Conservation (phyloP, 1,139 yeast genomes). For the Yamadazyma dushanensis region DNA sequence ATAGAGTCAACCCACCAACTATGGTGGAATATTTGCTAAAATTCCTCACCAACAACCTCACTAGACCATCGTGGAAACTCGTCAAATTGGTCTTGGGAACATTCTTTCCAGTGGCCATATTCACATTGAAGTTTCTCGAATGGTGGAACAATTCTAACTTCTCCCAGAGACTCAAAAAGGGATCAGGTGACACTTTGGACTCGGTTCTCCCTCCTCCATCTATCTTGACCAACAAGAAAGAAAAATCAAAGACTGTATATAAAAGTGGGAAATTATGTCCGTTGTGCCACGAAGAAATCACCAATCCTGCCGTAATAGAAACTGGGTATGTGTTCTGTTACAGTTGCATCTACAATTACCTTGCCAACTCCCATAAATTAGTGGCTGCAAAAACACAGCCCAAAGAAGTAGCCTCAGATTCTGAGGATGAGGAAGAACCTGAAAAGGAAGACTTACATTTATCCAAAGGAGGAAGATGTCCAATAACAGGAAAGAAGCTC, state of each 20-base stretch:
- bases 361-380: conserved; percentile 48
- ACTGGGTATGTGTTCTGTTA: conserved; percentile 92
- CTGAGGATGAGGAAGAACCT: conserved; percentile 18
- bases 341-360: conserved; percentile 73
- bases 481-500: conserved; percentile 73
- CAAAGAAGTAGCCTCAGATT: conserved; percentile 19
- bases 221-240: conserved; percentile 18
- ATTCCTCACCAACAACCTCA: conserved; percentile 28
- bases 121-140: conserved; percentile 80
- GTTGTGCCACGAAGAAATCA: conserved; percentile 63
- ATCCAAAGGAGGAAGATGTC: conserved; percentile 74
- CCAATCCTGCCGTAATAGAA: conserved; percentile 84
- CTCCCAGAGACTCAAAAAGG: conserved; percentile 59
- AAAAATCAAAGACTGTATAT: conserved; percentile 19
- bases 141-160: conserved; percentile 93
- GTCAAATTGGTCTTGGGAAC: conserved; percentile 47
- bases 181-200: conserved; percentile 49
- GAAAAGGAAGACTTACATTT: conserved; percentile 18
- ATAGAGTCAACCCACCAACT: conserved; percentile 52
- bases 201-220: conserved; percentile 58
- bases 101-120: conserved; percentile 81
- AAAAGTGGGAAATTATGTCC: conserved; percentile 57
- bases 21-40: conserved; percentile 44
- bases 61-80: conserved; percentile 42
- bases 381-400: conserved; percentile 23